These are phyloP conservation scores for Penicillium coffeae DNA, from an alignment of 495 filamentous ascomycete genomes.

Conservation along the genomic window DNA sequence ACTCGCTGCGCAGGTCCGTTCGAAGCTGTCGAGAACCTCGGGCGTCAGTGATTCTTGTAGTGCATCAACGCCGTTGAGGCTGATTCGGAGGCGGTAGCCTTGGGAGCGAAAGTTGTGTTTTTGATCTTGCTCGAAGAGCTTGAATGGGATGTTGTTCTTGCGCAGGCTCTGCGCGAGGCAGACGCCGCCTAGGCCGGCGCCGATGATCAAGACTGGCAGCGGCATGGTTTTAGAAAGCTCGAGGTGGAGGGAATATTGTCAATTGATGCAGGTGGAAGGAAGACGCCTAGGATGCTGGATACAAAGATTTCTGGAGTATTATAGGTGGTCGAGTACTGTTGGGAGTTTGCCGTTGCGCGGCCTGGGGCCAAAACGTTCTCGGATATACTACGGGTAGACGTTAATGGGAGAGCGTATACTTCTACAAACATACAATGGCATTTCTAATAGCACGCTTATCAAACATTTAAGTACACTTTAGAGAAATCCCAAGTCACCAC, in stretches of 20 bases:
- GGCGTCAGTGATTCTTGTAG: conserved; percentile 49
- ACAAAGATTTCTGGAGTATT: too few species aligned
- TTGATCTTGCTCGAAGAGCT: conserved; percentile 47
- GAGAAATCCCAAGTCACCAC: too few species aligned
- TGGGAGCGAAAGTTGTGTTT: conserved; percentile 32
- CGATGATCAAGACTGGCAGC: conserved; percentile 37
- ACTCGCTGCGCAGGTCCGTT: conserved; percentile 50
- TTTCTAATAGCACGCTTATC: too few species aligned
- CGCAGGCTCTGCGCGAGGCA: conserved; percentile 52
- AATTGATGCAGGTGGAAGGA: too few species aligned
- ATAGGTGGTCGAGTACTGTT: too few species aligned
- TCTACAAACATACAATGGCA: too few species aligned
- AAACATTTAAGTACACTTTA: too few species aligned
- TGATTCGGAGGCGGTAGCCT: conserved; percentile 49
- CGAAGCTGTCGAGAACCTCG: conserved; percentile 44
- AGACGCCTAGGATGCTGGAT: too few species aligned
- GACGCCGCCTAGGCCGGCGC: conserved; percentile 53
- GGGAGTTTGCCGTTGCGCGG: too few species aligned
- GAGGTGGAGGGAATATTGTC: not conserved
- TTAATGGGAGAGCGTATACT: too few species aligned
- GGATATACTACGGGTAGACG: too few species aligned
- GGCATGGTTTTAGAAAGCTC: conserved; percentile 1
- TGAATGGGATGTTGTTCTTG: conserved; percentile 47
- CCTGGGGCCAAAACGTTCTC: too few species aligned
- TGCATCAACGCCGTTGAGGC: conserved; percentile 46